A percentile compares a stretch with the other conserved stretches of the same genome.
Conservation (phyloP, 2,329 filamentous ascomycete species). For the Davidsoniella eucalypti region DNA sequence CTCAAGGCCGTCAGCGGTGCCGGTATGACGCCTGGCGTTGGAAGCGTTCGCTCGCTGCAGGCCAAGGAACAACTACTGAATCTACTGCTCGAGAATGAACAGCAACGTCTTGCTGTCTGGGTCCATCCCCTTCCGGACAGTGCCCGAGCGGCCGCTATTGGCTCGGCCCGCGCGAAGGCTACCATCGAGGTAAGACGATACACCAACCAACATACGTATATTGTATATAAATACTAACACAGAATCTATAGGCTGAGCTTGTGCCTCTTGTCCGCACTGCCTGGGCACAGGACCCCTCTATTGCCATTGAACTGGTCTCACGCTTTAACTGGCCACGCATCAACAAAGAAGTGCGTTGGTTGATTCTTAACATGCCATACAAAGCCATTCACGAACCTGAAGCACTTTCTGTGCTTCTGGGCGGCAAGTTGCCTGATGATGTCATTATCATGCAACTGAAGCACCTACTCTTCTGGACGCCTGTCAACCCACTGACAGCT, state of each 20-base stretch:
- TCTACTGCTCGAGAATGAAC: constrained; percentile 69
- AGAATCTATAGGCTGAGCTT: constrained; percentile 32
- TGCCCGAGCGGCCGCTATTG: constrained; percentile 21
- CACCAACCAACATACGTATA: neutral
- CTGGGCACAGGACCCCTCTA: constrained; percentile 68
- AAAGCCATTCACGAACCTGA: constrained; percentile 69
- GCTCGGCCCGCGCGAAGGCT: constrained; percentile 10
- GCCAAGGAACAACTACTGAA: constrained; percentile 72
- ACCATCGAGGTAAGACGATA: constrained; percentile 17
- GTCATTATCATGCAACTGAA: constrained; percentile 65
- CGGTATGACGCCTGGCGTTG: constrained; percentile 29
- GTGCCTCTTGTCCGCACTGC: constrained; percentile 58
- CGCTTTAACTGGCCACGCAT: constrained; percentile 65
- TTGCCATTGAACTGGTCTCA: constrained; percentile 71
- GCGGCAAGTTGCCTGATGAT: constrained; percentile 58
- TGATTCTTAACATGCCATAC: constrained; percentile 69
- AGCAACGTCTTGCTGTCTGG: constrained; percentile 75
- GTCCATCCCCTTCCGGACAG: constrained; percentile 54
- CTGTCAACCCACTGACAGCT: constrained; percentile 83
- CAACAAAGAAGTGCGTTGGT: constrained; percentile 57
- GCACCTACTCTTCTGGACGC: constrained; percentile 85
- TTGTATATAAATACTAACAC: neutral
- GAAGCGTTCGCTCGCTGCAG: constrained; percentile 48
- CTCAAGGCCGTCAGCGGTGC: constrained; percentile 49
- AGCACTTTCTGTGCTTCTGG: constrained; percentile 68